Conservation (phyloP, 2,329 filamentous ascomycete genomes). For the Curvularia eragrostidis region DNA sequence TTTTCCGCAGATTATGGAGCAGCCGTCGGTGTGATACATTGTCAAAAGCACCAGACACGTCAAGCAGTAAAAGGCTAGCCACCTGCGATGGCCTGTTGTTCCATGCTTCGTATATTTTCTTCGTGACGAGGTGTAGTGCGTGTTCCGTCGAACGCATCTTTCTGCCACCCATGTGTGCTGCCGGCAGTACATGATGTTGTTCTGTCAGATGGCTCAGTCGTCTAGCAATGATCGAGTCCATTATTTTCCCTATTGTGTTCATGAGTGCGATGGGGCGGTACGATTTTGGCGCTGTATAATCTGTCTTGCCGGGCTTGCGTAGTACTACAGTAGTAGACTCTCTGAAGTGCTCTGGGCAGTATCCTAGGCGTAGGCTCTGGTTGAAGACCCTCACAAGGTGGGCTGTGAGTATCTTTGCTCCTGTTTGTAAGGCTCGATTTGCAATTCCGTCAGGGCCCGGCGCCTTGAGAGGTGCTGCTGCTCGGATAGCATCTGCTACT, state of each 20-base stretch:
- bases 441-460: constrained; percentile 31
- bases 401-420: constrained; percentile 1
- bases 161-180: constrained; percentile 30
- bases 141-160: constrained; percentile 33
- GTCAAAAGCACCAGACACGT: constrained; percentile 43
- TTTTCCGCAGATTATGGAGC: constrained; percentile 29
- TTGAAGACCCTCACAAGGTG: constrained; percentile 24
- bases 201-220: constrained; percentile 23
- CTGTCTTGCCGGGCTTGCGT: constrained; percentile 33
- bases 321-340: constrained; percentile 32
- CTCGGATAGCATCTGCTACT: constrained; percentile 18
- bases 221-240: constrained; percentile 34
- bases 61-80: constrained; percentile 39
- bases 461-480: constrained; percentile 28
- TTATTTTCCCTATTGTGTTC: constrained; percentile 38
- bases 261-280: constrained; percentile 39
- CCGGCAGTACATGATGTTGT: constrained; percentile 29
- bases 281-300: constrained; percentile 33
- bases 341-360: constrained; percentile 19
- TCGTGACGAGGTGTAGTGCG: constrained; percentile 35
- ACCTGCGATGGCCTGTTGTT: constrained; percentile 22
- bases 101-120: constrained; percentile 35
- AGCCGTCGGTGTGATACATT: constrained; percentile 32
- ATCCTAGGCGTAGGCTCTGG: constrained; percentile 20
- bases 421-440: constrained; percentile 20